Evolutionary conservation across 169 alveolate genomes (phyloP).

Genomic region (Cryptosporidium viatorum): DNA sequence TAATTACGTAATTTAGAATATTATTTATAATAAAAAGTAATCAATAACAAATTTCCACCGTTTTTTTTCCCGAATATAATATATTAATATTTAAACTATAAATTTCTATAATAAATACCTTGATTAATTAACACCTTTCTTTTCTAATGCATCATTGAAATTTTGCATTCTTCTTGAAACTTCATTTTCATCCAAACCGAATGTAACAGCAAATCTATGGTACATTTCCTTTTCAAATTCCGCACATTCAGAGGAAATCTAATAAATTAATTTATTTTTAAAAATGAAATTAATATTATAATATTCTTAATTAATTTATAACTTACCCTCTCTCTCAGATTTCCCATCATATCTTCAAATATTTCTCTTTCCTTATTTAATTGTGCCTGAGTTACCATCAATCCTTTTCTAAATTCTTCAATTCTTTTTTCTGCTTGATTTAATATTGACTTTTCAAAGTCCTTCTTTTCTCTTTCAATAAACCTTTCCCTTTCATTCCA

Average conservation of each 20-base stretch:
- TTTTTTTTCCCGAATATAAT: no score
- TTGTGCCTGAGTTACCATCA: conserved; percentile 52
- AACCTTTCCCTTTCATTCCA: conserved; percentile 69
- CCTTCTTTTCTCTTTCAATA: conserved; percentile 63
- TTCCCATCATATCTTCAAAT: conserved; percentile 55
- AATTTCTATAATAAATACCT: not conserved
- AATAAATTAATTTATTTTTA: not conserved
- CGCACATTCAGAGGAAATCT: conserved; percentile 60
- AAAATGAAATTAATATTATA: not conserved
- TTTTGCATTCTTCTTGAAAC: conserved; percentile 56
- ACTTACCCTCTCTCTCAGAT: conserved; percentile 67
- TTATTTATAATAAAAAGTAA: no score
- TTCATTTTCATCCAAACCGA: conserved; percentile 65
- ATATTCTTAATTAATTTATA: not conserved
- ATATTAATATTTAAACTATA: not conserved
- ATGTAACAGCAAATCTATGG: conserved; percentile 69
- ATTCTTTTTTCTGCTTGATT: conserved; percentile 73
- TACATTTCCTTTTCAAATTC: conserved; percentile 67
- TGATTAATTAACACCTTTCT: not conserved
- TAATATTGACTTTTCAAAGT: conserved; percentile 41
- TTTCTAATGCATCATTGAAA: conserved; percentile 27
- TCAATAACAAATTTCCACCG: no score
- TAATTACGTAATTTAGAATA: not conserved
- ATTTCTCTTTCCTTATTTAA: conserved; percentile 60
- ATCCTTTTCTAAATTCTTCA: conserved; percentile 72